A percentile compares a stretch with the other conserved stretches of the same genome.
Conservation (phyloP, 805 yeast species). For the Wickerhamomyces xylosicus region DNA sequence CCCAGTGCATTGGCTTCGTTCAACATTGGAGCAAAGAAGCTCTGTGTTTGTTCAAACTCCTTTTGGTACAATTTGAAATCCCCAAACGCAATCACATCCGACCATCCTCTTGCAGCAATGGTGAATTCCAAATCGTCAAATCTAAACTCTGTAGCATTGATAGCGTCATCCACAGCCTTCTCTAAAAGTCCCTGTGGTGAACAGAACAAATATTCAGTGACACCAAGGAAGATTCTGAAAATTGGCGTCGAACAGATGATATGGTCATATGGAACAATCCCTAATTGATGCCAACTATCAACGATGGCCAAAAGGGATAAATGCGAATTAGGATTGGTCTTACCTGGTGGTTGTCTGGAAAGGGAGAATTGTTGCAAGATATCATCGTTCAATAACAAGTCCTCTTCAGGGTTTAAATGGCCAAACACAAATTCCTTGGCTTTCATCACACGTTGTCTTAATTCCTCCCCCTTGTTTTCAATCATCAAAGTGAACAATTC, state of each 20-base stretch:
- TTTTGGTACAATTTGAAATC: slow-evolving; percentile 61
- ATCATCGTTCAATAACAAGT: slow-evolving; percentile 64
- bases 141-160: slow-evolving; percentile 57
- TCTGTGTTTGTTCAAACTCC: slow-evolving; percentile 70
- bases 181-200: slow-evolving; percentile 69
- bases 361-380: slow-evolving; percentile 73
- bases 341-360: slow-evolving; percentile 54
- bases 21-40: slow-evolving; percentile 78
- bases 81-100: slow-evolving; percentile 66
- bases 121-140: slow-evolving; percentile 90
- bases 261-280: slow-evolving; percentile 90
- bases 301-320: slow-evolving; percentile 82
- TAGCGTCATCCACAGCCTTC: slow-evolving; percentile 64
- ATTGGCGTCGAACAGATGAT: slow-evolving; percentile 93
- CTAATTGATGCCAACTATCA: slow-evolving; percentile 82
- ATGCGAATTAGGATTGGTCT: slow-evolving; percentile 76
- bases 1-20: slow-evolving; percentile 84
- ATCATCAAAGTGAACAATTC: slow-evolving; percentile 80
- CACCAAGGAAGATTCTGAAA: slow-evolving; percentile 88
- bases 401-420: slow-evolving; percentile 42
- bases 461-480: slow-evolving; percentile 48
- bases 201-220: slow-evolving; percentile 83
- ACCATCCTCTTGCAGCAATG: slow-evolving; percentile 82
- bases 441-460: slow-evolving; percentile 43
- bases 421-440: slow-evolving; percentile 78